Percentiles rank a stretch among this genome's conserved stretches.
Evolutionary conservation across 257 asterid genomes (phyloP).

Genomic region (Perilla frutescens): DNA sequence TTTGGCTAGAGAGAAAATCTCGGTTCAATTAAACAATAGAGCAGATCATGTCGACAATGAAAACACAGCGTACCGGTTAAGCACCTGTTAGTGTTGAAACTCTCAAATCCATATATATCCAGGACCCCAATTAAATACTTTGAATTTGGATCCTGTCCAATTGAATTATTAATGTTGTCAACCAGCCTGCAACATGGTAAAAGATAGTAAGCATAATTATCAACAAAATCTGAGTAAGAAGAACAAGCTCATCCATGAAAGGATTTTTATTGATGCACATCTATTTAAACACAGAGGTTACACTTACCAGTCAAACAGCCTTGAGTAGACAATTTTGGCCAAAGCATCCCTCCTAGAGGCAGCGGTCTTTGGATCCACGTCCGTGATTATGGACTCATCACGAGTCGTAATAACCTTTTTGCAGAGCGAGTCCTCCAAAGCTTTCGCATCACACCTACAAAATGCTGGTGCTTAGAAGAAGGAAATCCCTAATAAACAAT

Average conservation of each 20-base stretch:
- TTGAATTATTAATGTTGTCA: slow-evolving; percentile 70
- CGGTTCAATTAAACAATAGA: slow-evolving; percentile 24
- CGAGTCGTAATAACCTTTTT: slow-evolving; percentile 95
- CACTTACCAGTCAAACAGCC: slow-evolving; percentile 93
- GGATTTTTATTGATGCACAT: not conserved
- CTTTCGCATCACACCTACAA: slow-evolving; percentile 90
- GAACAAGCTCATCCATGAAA: slow-evolving; percentile 10
- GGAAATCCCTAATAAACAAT: slow-evolving; percentile 25
- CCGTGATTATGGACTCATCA: slow-evolving; percentile 91
- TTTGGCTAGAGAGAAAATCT: slow-evolving; percentile 29
- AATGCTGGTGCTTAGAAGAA: slow-evolving; percentile 30
- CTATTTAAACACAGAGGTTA: slow-evolving; percentile 21
- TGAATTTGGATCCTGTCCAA: slow-evolving; percentile 79
- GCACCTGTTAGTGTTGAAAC: slow-evolving; percentile 98
- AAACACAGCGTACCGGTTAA: slow-evolving; percentile 73
- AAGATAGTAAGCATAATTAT: slow-evolving; percentile 10
- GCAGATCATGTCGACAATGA: slow-evolving; percentile 42
- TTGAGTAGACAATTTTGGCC: slow-evolving; percentile 91
- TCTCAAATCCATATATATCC: slow-evolving; percentile 90
- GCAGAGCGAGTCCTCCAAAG: slow-evolving; percentile 95
- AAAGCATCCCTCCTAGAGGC: slow-evolving; percentile 90
- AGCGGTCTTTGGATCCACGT: slow-evolving; percentile 95
- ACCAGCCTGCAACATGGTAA: slow-evolving; percentile 67
- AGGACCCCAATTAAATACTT: slow-evolving; percentile 76
- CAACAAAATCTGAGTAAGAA: slow-evolving; percentile 13